Base-by-base conservation (phyloP, 441 rosid genomes). In the Aleurites moluccanus region DNA sequence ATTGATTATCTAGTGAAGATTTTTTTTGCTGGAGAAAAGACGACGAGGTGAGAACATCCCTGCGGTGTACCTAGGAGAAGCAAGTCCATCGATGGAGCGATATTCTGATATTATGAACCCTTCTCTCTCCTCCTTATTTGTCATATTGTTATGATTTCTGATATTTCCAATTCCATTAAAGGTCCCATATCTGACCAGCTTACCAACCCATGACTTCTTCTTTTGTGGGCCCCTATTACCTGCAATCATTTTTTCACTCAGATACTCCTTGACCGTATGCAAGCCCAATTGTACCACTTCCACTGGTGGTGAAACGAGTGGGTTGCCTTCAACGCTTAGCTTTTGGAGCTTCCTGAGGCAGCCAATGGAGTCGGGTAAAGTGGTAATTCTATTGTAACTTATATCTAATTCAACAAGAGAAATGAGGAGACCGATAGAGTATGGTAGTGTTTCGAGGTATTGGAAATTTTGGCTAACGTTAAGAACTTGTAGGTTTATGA, bases 401-500 rank as follows among this genome's bases (percentile, higher is more conserved):
- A 86, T 81, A 69, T 94, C 97, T 16, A 94, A 73, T 73, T 94
- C 98, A 6, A 87, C 86, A 1, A 94, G 91, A 56, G 97, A 90
- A 38, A 88, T 67, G 30, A 94, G 83, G 27, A 92, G 88, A 40
- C 98, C 98, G 2, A 94, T 71, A 44, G 97, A 89, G 77, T 89
- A 84, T 0, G 98, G 97, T 0, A 94, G 79, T 2, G 73, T n/a
- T 20, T 83, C 79, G 0, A 94, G 91, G 79, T 84, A 84, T 14
- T 92, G 98, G 67, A 94, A 94, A 77, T 94, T 94, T 56, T 92
- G 96, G 79, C 98, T 92, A 7, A 92, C 80, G 30, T 94, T 94
- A 16, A 94, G 91, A 66, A 86, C 79, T 83, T 92, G 84, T 1
- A 94, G 83, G 80, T 86, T 90, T 77, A 88, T 87, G 11, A 94